Evolutionary conservation across 2,329 filamentous ascomycete genomes (phyloP).

Genomic region (Emergomyces pasteurianus): DNA sequence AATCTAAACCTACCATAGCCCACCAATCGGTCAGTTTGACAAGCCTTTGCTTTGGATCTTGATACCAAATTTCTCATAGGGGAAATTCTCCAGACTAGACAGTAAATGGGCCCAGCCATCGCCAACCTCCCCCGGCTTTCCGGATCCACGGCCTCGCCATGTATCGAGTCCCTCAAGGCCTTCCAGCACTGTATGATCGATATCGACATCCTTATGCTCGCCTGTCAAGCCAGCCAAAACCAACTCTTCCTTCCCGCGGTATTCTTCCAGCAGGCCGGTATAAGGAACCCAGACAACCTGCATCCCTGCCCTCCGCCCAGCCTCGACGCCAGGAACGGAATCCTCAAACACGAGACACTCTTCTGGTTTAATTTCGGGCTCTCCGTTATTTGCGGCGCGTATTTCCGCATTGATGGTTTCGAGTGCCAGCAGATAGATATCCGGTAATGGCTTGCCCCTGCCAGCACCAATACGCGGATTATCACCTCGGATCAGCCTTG

Average conservation of each 20-base stretch:
- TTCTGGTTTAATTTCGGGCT: slow-evolving; percentile 56
- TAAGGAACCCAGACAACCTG: slow-evolving; percentile 89
- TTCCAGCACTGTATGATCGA: slow-evolving; percentile 21
- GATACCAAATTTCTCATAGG: slow-evolving; percentile 50
- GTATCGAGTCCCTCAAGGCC: slow-evolving; percentile 28
- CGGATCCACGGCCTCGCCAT: slow-evolving; percentile 29
- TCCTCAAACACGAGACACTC: slow-evolving; percentile 97
- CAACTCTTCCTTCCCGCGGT: slow-evolving; percentile 60
- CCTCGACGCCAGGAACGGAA: slow-evolving; percentile 82
- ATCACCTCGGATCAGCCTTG: slow-evolving; percentile 74
- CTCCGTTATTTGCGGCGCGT: slow-evolving; percentile 41
- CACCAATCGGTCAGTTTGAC: neutral
- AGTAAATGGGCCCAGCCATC: slow-evolving; percentile 50
- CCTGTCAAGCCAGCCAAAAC: slow-evolving; percentile 75
- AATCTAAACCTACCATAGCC: neutral
- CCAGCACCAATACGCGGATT: slow-evolving; percentile 65
- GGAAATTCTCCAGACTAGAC: slow-evolving; percentile 45
- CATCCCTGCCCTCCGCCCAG: slow-evolving; percentile 85
- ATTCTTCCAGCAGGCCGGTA: slow-evolving; percentile 62
- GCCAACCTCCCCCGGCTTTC: slow-evolving; percentile 41
- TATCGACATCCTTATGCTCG: slow-evolving; percentile 48
- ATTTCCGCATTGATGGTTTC: slow-evolving; percentile 70
- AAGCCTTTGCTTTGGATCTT: slow-evolving; percentile 8
- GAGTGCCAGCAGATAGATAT: slow-evolving; percentile 85
- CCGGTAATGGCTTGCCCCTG: slow-evolving; percentile 84